These are phyloP conservation scores for Eucalyptus regnans DNA, from an alignment of 345 rosid genomes.

Conservation along the genomic window DNA sequence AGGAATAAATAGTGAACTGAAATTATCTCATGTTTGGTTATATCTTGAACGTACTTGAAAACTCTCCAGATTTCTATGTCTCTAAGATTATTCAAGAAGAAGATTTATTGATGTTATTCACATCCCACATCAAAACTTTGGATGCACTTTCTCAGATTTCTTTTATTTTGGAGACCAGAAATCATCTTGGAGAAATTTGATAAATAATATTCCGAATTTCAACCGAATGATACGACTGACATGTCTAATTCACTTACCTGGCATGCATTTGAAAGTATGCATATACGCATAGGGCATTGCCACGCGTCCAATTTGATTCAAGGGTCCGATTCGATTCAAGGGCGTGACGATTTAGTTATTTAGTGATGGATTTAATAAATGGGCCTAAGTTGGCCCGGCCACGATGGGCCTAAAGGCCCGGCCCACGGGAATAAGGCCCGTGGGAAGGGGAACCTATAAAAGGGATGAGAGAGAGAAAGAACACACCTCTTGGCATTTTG, in stretches of 20 bases:
- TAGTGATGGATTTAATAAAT: too few species aligned
- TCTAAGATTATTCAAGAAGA: fast-evolving
- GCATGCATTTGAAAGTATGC: neutral
- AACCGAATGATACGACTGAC: neutral
- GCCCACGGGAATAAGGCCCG: too few species aligned
- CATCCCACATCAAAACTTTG: fast-evolving
- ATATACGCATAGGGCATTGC: fast-evolving
- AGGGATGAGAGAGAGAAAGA: too few species aligned
- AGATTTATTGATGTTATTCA: neutral
- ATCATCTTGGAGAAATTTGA: neutral
- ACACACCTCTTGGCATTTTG: too few species aligned
- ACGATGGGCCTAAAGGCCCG: too few species aligned
- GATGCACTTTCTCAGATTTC: neutral
- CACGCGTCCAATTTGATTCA: neutral
- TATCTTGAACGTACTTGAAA: neutral
- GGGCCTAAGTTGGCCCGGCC: too few species aligned
- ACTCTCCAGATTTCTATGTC: neutral
- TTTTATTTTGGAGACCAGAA: neutral
- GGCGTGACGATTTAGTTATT: fast-evolving
- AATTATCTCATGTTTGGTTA: neutral
- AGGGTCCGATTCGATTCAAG: neutral
- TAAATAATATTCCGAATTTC: neutral
- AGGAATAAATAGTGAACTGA: neutral
- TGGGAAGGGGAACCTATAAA: too few species aligned
- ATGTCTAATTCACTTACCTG: fast-evolving